Conservation (phyloP, 2,329 filamentous ascomycete species). For the Acrodontium crateriforme region DNA sequence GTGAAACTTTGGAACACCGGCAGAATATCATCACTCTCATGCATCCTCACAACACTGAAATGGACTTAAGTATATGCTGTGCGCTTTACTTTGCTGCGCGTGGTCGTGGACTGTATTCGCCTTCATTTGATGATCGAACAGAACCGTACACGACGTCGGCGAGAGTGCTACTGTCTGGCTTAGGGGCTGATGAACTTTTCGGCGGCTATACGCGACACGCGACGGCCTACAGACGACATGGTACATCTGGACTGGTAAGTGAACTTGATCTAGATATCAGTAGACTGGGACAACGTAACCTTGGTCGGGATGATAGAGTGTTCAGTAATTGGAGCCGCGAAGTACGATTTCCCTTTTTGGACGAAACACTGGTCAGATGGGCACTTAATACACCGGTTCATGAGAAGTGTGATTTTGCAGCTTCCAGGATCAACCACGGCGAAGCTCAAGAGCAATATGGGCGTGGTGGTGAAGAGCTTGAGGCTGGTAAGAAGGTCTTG, state of each 20-base stretch:
- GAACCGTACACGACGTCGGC: slow-evolving; percentile 52
- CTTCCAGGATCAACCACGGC: too few relatives aligned
- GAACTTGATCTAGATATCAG: slow-evolving; percentile 77
- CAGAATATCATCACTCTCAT: slow-evolving; percentile 62
- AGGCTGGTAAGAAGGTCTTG: slow-evolving; percentile 69
- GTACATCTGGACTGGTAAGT: slow-evolving; percentile 58
- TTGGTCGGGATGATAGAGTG: slow-evolving; percentile 84
- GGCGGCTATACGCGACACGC: slow-evolving; percentile 81
- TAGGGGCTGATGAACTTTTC: slow-evolving; percentile 93
- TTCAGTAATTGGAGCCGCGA: slow-evolving; percentile 84
- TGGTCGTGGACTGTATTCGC: slow-evolving; percentile 35
- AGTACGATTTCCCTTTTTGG: slow-evolving; percentile 78
- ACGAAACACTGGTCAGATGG: slow-evolving; percentile 75
- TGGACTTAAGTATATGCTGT: slow-evolving; percentile 89
- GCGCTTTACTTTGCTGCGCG: slow-evolving; percentile 92
- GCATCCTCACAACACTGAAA: slow-evolving; percentile 89
- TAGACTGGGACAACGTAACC: slow-evolving; percentile 80
- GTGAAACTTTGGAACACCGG: slow-evolving; percentile 57
- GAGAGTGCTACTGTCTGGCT: slow-evolving; percentile 74
- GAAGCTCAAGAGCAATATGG: slow-evolving; percentile 14
- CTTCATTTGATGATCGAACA: slow-evolving; percentile 3
- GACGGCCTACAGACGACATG: slow-evolving; percentile 55
- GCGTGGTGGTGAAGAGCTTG: slow-evolving; percentile 33
- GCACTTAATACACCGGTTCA: slow-evolving; percentile 60
- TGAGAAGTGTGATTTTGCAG: slow-evolving; percentile 71